Conservation (phyloP, 2,329 filamentous ascomycete genomes). For the Arthrobotrys iridis region DNA sequence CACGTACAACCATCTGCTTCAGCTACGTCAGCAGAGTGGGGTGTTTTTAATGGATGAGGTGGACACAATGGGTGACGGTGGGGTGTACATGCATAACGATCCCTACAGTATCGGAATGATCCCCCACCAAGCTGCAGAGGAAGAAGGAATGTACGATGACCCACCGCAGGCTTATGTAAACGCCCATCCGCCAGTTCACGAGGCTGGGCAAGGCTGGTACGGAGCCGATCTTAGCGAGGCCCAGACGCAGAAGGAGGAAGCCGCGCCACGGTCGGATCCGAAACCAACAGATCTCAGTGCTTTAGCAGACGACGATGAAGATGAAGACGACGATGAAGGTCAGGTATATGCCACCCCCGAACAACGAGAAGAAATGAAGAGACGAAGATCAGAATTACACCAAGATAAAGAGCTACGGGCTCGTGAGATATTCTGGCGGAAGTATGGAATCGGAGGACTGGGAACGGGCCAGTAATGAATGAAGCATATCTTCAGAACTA, state of each 20-base stretch:
- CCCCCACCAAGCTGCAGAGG: conserved; percentile 12
- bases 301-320: conserved; percentile 11
- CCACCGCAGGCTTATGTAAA: conserved; percentile 45
- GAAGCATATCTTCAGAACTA: neutral
- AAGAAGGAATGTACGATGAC: conserved; percentile 48
- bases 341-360: conserved; percentile 45
- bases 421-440: conserved; percentile 31
- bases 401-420: conserved; percentile 39
- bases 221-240: neutral
- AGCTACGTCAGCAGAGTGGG: conserved; percentile 30
- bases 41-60: conserved; percentile 41
- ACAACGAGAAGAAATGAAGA: conserved; percentile 39
- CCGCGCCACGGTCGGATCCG: neutral
- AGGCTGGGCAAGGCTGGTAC: neutral
- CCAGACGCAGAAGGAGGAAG: neutral
- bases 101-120: neutral
- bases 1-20: conserved; percentile 27
- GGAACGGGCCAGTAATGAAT: conserved; percentile 7
- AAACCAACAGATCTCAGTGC: neutral
- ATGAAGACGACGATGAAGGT: conserved; percentile 43
- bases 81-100: conserved; percentile 14
- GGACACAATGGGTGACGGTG: conserved; percentile 4
- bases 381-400: conserved; percentile 25
- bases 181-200: conserved; percentile 38
- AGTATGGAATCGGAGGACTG: conserved; percentile 20